Evolutionary conservation across 176 grass and related monocot genomes (phyloP).

Genomic region (Rhipidocladum racemiflorum): DNA sequence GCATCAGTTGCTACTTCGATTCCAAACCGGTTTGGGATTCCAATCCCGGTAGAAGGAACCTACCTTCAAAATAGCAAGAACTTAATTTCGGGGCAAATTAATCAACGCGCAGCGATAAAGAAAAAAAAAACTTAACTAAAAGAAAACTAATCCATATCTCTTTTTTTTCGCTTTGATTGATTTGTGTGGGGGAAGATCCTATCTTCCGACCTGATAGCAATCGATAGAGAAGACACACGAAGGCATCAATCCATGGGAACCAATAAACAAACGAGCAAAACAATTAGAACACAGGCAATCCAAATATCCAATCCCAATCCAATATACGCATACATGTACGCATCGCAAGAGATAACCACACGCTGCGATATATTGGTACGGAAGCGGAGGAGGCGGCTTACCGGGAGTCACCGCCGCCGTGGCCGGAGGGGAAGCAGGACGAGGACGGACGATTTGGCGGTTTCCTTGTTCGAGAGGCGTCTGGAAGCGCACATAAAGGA

Average conservation of each 20-base stretch:
- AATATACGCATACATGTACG: not conserved
- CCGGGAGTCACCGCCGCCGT: slow-evolving; percentile 37
- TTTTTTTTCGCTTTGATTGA: not conserved
- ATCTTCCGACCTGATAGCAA: slow-evolving; percentile 45
- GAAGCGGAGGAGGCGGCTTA: slow-evolving; percentile 11
- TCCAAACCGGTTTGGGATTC: not conserved
- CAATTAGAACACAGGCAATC: not conserved
- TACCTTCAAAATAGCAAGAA: slow-evolving; percentile 39
- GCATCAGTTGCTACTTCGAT: slow-evolving; percentile 12
- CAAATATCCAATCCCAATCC: not conserved
- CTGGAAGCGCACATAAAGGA: slow-evolving; percentile 34
- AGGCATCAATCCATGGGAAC: slow-evolving; percentile 16
- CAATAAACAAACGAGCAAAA: not conserved
- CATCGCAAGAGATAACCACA: not conserved
- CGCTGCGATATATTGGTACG: not conserved
- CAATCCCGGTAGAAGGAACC: slow-evolving; percentile 24
- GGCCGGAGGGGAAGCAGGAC: slow-evolving; percentile 23
- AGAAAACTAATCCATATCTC: slow-evolving; percentile 17
- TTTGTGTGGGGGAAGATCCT: slow-evolving; percentile 32
- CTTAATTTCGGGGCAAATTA: not conserved
- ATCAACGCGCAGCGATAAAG: not conserved
- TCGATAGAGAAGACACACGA: slow-evolving; percentile 14
- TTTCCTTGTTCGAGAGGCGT: slow-evolving; percentile 7
- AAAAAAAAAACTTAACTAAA: not conserved
- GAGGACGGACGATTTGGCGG: not conserved